Evolutionary conservation across 768 basidiomycete genomes (phyloP), one percentile per base, ranked within the genome.

Genomic region (Xanthoconium stramineum): DNA sequence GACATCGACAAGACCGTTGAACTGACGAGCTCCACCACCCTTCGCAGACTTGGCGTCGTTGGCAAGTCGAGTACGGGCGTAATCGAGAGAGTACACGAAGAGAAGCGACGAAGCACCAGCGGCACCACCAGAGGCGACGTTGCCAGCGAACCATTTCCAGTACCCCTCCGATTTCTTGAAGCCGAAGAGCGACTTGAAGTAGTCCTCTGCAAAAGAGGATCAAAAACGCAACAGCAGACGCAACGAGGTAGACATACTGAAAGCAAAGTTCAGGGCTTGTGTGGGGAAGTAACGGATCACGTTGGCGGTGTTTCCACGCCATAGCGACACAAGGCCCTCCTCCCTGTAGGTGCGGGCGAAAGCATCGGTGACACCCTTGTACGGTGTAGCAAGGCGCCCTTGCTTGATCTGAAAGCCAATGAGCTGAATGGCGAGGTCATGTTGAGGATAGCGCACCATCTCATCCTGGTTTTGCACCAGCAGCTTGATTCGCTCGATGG

Each of bases 281-380:
- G 97, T 99, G 50, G 97, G 97, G 94, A 99, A 99, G 90, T 99
- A 99, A 74, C 97, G 95, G 80, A 99, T 97, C 78, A 99, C 97
- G 80, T 99, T 99, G 84, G 97, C 96, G 56, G 96, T 98, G 87
- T 99, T 99, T 76, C 97, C 97, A 80, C 97, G 82, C 97, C 97
- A 98, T 70, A 99, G 81, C 20, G 97, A 90, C 60, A 94, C 81
- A 51, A 97, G 78, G 75, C 97, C 97, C 82, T 99, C 97, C 15
- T 98, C 96, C 64, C 75, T 78, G 83, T 95, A 96, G 56, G 95
- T 98, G 63, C 97, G 91, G 60, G 63, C 39, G 73, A 97, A 97
- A 66, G 95, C 97, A 78, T 98, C 97, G 56, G 70, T 75, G 65
- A 99, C 81, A 71, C 97, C 97, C 84, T 95, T 95, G 88, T 99